Percentiles rank a stretch among this genome's conserved stretches.
phyloP scores from a whole-genome alignment of 768 basidiomycete species.

The Kwoniella dendrophila region DNA sequence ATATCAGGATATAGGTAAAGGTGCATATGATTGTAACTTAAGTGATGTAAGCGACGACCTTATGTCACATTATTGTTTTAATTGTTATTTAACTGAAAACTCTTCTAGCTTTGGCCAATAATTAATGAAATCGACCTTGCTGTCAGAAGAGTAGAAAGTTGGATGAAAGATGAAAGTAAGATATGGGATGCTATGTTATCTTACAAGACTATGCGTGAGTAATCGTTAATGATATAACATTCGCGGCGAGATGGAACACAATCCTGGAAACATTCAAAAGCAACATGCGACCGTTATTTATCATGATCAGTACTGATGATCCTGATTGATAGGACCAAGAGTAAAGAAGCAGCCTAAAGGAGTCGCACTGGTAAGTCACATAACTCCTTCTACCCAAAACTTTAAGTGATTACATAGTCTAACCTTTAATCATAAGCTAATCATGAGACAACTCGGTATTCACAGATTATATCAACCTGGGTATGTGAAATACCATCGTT shows the following conservation, averaged over 20 bases:
- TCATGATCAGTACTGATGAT: background rate
- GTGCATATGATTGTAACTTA: conserved; percentile 33
- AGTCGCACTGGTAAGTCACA: conserved; percentile 37
- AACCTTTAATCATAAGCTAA: background rate
- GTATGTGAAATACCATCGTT: conserved; percentile 19
- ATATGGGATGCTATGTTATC: conserved; percentile 42
- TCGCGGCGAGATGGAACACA: background rate
- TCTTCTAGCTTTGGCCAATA: conserved; percentile 32
- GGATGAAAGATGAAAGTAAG: conserved; percentile 53
- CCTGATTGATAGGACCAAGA: conserved; percentile 28
- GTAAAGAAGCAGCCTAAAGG: conserved; percentile 55
- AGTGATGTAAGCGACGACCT: conserved; percentile 41
- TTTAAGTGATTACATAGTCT: too few species aligned
- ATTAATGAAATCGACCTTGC: conserved; percentile 52
- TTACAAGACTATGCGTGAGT: conserved; percentile 50
- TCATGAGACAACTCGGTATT: background rate
- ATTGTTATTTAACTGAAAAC: background rate
- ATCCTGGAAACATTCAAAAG: background rate
- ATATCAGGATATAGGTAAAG: conserved; percentile 49
- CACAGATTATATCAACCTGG: conserved; percentile 52
- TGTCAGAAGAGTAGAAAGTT: conserved; percentile 40
- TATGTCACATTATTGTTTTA: background rate
- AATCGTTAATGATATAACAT: background rate
- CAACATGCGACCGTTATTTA: background rate
- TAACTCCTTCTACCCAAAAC: background rate